These are phyloP conservation scores for Mycena alexandri DNA, from an alignment of 768 basidiomycete genomes.

Conservation along the genomic window DNA sequence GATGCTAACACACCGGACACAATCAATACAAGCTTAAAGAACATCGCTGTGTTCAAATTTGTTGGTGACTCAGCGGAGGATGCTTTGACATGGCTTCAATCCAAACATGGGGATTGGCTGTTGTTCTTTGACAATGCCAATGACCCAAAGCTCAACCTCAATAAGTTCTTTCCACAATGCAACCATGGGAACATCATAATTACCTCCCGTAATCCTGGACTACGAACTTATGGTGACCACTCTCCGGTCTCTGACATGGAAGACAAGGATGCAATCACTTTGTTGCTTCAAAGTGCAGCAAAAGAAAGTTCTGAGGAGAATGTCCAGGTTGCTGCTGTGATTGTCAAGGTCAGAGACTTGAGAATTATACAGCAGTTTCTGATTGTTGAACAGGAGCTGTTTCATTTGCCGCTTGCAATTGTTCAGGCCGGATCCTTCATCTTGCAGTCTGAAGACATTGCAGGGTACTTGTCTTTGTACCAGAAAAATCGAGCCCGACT, in stretches of 20 bases:
- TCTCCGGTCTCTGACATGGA: neutral
- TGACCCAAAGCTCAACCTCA: slow-evolving; percentile 11
- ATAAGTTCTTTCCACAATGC: slow-evolving; percentile 7
- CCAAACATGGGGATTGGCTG: slow-evolving; percentile 7
- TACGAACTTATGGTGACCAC: neutral
- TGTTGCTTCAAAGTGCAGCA: too few relatives aligned
- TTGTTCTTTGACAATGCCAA: slow-evolving; percentile 18
- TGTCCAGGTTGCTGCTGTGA: too few relatives aligned
- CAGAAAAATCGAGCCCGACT: too few relatives aligned
- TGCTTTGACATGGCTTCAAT: slow-evolving; percentile 4
- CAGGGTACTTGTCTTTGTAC: too few relatives aligned
- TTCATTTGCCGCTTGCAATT: too few relatives aligned
- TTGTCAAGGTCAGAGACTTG: too few relatives aligned
- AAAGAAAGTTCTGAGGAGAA: too few relatives aligned
- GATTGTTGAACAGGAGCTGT: too few relatives aligned
- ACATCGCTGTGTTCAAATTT: slow-evolving; percentile 3
- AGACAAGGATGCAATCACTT: too few relatives aligned
- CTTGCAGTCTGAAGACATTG: too few relatives aligned
- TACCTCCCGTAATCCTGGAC: slow-evolving; percentile 13
- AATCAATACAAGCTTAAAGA: slow-evolving; percentile 11
- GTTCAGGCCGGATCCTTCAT: too few relatives aligned
- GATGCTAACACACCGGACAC: slow-evolving; percentile 6
- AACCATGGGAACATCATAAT: slow-evolving; percentile 27
- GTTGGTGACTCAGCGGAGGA: neutral
- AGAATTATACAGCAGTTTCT: too few relatives aligned